Evolutionary conservation across 495 filamentous ascomycete species (phyloP).

Genomic region (Penicillium diatomitis): DNA sequence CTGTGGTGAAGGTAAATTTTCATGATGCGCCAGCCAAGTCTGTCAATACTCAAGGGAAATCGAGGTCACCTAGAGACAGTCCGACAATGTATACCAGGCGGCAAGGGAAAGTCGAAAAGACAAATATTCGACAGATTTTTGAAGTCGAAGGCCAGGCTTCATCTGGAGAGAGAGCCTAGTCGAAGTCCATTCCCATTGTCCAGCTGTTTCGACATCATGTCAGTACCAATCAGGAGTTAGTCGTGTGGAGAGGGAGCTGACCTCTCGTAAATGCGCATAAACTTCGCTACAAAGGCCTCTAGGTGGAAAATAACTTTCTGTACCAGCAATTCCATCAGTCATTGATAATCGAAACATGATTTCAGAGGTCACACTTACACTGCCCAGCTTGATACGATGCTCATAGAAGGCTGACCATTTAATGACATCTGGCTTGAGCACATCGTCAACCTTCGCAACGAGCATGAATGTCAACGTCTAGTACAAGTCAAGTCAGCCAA

Average conservation of each 20-base stretch:
- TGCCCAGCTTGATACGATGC: constrained; percentile 81
- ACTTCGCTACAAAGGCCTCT: constrained; percentile 96
- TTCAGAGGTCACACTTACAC: constrained; percentile 25
- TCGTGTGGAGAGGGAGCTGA: constrained; percentile 17
- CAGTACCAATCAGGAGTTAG: constrained; percentile 5
- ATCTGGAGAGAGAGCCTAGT: constrained; percentile 1
- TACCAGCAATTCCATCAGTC: constrained; percentile 11
- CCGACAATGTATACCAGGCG: too few species aligned
- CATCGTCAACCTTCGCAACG: constrained; percentile 76
- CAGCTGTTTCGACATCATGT: constrained; percentile 42
- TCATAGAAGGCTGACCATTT: constrained; percentile 97
- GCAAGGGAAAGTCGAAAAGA: too few species aligned
- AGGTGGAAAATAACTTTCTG: constrained; percentile 95
- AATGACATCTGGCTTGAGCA: constrained; percentile 82
- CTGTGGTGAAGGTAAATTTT: too few species aligned
- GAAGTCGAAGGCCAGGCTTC: too few species aligned
- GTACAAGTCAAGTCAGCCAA: neutral
- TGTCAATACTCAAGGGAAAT: too few species aligned
- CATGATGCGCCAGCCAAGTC: too few species aligned
- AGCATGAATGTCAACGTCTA: constrained; percentile 84
- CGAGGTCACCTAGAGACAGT: too few species aligned
- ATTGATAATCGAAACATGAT: too few species aligned
- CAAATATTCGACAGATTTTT: too few species aligned
- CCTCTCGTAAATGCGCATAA: constrained; percentile 90
- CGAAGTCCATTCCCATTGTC: constrained; percentile 85